Evolutionary conservation across 2,329 filamentous ascomycete genomes (phyloP).

Genomic region (Colletotrichum incanum): DNA sequence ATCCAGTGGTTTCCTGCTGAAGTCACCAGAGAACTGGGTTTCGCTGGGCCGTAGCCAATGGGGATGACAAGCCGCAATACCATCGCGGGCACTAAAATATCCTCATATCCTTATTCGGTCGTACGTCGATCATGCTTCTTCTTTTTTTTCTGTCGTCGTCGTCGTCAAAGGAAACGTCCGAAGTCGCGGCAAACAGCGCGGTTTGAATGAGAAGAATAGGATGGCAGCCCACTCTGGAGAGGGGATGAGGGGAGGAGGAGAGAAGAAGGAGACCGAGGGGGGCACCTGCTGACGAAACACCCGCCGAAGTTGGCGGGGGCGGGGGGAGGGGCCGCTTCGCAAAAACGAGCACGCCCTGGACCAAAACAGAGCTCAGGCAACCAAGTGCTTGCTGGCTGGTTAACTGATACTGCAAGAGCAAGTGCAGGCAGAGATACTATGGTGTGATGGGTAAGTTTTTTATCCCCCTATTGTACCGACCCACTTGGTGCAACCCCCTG

Average conservation of each 20-base stretch:
- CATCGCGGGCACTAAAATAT: slow-evolving; percentile 33
- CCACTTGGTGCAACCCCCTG: no score
- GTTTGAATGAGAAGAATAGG: slow-evolving; percentile 9
- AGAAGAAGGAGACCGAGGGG: neutral
- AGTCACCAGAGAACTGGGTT: slow-evolving; percentile 29
- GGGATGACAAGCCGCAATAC: slow-evolving; percentile 5
- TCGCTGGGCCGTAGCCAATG: slow-evolving; percentile 37
- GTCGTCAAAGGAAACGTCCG: neutral
- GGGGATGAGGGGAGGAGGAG: neutral
- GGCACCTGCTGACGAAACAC: slow-evolving; percentile 29
- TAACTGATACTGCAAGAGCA: slow-evolving; percentile 2
- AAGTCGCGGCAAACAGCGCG: slow-evolving; percentile 10
- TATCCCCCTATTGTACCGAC: no score
- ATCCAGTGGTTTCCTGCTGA: slow-evolving; percentile 36
- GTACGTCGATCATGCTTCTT: slow-evolving; percentile 18
- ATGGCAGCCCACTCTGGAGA: neutral
- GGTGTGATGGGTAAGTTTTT: no score
- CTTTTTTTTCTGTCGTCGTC: neutral
- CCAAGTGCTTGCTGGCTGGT: neutral
- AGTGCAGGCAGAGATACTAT: neutral
- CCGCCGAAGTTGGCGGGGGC: slow-evolving; percentile 16
- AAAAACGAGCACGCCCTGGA: slow-evolving; percentile 20
- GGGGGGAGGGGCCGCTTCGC: neutral
- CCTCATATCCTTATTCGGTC: slow-evolving; percentile 37
- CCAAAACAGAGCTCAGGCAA: neutral